Evolutionary conservation across 768 basidiomycete genomes (phyloP).

Genomic region (Strobilomyces dryophilus): DNA sequence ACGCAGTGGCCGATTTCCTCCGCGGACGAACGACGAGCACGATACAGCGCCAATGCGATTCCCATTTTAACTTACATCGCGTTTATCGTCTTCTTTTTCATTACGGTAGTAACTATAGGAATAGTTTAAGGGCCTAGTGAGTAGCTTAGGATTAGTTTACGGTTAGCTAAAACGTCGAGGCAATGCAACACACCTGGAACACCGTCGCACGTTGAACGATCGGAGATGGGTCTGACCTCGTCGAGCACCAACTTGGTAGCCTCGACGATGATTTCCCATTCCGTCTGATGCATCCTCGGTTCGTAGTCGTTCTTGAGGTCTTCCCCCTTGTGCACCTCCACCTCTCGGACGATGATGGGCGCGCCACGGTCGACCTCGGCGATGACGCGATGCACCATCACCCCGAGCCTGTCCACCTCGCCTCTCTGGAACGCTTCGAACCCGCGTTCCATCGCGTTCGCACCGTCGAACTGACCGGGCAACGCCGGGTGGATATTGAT

Average conservation of each 20-base stretch:
- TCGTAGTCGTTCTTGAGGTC: conserved; percentile 63
- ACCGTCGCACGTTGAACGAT: not conserved
- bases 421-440: conserved; percentile 85
- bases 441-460: conserved; percentile 85
- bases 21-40: conserved; percentile 14
- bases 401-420: conserved; percentile 73
- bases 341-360: conserved; percentile 76
- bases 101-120: conserved; percentile 7
- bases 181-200: conserved; percentile 8
- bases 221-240: conserved; percentile 34
- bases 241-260: conserved; percentile 71
- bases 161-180: not conserved
- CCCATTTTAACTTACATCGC: conserved; percentile 24
- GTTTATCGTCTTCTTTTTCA: not conserved
- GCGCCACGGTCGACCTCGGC: conserved; percentile 91
- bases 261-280: conserved; percentile 90
- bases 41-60: conserved; percentile 21
- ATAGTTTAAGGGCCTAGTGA: conserved; percentile 18
- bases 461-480: conserved; percentile 94
- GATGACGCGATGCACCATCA: conserved; percentile 93
- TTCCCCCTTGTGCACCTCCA: conserved; percentile 72
- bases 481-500: conserved; percentile 97
- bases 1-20: conserved; percentile 15
- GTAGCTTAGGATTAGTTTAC: conserved; percentile 18
- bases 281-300: conserved; percentile 70